Percentiles rank a stretch among this genome's conserved stretches.
Conservation (phyloP, 805 yeast genomes). For the Barnettozyma wickerhamii region DNA sequence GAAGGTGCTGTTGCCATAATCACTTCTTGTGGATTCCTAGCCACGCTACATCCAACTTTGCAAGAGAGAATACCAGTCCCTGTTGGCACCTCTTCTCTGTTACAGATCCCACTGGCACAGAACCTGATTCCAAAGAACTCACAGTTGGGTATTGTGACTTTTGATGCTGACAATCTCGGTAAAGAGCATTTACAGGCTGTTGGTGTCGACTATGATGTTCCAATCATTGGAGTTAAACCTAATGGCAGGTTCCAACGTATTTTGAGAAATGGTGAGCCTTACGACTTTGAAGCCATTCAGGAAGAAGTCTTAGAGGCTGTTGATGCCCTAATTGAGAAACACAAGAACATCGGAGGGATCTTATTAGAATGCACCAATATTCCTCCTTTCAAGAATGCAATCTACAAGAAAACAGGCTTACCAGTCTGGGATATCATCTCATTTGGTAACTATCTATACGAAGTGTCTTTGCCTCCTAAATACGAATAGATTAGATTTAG, state of each 20-base stretch:
- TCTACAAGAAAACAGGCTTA: slow-evolving; percentile 20
- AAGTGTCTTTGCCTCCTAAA: slow-evolving; percentile 3
- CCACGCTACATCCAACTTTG: slow-evolving; percentile 26
- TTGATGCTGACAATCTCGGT: slow-evolving; percentile 26
- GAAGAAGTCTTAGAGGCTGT: slow-evolving; percentile 26
- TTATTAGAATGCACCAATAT: slow-evolving; percentile 33
- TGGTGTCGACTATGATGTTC: slow-evolving; percentile 26
- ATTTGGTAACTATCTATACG: slow-evolving; percentile 19
- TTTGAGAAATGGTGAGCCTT: slow-evolving; percentile 26
- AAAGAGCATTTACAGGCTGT: slow-evolving; percentile 27
- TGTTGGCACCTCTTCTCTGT: slow-evolving; percentile 29
- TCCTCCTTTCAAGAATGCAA: slow-evolving; percentile 30
- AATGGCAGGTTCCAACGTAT: slow-evolving; percentile 25
- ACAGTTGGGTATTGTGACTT: slow-evolving; percentile 29
- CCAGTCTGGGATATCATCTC: slow-evolving; percentile 32
- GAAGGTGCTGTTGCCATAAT: slow-evolving; percentile 32
- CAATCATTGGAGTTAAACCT: slow-evolving; percentile 23
- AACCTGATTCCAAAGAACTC: slow-evolving; percentile 20
- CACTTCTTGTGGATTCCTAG: slow-evolving; percentile 34
- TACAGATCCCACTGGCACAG: slow-evolving; percentile 30
- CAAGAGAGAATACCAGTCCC: slow-evolving; percentile 29
- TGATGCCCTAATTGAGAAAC: slow-evolving; percentile 18
- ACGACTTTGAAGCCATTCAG: slow-evolving; percentile 23
- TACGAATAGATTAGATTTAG: too few relatives aligned
- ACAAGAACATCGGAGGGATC: slow-evolving; percentile 26